These are phyloP conservation scores for Microstegium vimineum DNA, from an alignment of 176 grass and related monocot genomes.

Conservation along the genomic window DNA sequence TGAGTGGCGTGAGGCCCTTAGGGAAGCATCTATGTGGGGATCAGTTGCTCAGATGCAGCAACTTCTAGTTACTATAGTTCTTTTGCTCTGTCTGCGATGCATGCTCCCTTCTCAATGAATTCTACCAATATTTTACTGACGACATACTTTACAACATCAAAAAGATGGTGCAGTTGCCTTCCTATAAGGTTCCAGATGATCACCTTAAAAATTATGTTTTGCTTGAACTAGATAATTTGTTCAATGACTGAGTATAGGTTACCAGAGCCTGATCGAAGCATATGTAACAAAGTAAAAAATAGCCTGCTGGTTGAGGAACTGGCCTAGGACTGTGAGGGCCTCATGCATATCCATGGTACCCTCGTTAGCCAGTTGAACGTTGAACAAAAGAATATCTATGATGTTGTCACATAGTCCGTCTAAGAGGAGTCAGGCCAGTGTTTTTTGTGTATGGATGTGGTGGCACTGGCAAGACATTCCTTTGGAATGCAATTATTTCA, in stretches of 20 bases:
- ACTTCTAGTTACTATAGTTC: background rate
- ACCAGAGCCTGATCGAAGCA: background rate
- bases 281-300: background rate
- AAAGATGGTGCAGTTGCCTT: background rate
- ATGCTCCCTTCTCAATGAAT: background rate
- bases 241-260: background rate
- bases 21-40: background rate
- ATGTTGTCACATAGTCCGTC: background rate
- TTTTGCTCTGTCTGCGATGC: background rate
- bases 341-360: background rate
- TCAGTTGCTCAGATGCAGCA: background rate
- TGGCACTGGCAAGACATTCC: too few species aligned
- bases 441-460: background rate
- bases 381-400: background rate
- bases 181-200: background rate
- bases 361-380: background rate
- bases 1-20: too few species aligned
- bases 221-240: conserved; percentile 1
- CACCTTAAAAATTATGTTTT: background rate
- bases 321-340: background rate
- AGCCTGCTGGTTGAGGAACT: background rate
- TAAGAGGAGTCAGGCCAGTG: background rate
- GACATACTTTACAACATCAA: background rate
- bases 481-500: too few species aligned
- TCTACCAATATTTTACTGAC: background rate